Conservation (phyloP, 495 filamentous ascomycete species). For the Glonium stellatum region DNA sequence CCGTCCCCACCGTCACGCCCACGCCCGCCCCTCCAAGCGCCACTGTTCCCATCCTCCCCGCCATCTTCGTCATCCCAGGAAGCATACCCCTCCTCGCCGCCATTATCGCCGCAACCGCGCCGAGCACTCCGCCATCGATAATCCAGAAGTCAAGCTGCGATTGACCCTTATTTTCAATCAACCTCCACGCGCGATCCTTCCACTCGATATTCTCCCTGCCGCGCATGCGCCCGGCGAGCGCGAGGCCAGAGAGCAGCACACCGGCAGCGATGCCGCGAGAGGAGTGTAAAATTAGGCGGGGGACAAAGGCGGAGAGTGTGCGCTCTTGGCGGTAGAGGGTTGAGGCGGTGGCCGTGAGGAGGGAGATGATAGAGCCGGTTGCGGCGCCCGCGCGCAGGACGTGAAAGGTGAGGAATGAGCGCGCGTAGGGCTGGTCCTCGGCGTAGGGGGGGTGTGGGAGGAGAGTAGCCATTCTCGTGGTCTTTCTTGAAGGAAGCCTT, state of each 20-base stretch:
- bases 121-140: constrained; percentile 36
- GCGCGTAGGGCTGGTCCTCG: constrained; percentile 51
- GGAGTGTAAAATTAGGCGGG: constrained; percentile 15
- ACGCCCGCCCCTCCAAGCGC: constrained; percentile 38
- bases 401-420: constrained; percentile 50
- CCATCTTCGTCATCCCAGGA: not conserved
- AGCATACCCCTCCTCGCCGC: constrained; percentile 22
- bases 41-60: constrained; percentile 27
- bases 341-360: constrained; percentile 15
- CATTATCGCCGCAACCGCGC: constrained; percentile 25
- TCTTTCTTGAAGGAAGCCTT: too few species aligned
- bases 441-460: constrained; percentile 50
- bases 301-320: constrained; percentile 7
- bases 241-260: constrained; percentile 25
- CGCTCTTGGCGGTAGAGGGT: constrained; percentile 5
- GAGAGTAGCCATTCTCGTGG: constrained; percentile 25
- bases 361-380: constrained; percentile 39
- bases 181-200: constrained; percentile 54
- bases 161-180: constrained; percentile 50
- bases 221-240: constrained; percentile 41
- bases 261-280: constrained; percentile 35
- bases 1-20: constrained; percentile 38
- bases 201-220: constrained; percentile 54
- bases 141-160: constrained; percentile 48
- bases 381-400: constrained; percentile 50